Evolutionary conservation across 345 rosid species (phyloP), one percentile per base, ranked within the genome.

Genomic region (Noccaea bulbosa): DNA sequence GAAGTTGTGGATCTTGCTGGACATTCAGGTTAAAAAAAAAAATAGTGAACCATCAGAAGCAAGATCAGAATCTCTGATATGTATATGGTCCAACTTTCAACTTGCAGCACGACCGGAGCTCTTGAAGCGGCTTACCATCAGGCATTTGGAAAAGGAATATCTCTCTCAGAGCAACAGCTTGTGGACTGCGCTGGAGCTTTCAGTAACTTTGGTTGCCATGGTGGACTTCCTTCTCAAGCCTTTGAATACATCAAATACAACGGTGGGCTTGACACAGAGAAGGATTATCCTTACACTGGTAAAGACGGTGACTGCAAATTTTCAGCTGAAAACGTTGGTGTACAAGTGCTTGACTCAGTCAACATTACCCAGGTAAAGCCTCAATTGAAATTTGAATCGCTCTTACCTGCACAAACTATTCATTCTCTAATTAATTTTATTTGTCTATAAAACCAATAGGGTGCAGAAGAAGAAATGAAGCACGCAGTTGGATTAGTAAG

Each of bases 1-100:
- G 98, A 27, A 81, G 77, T n/a, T 93, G 98, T 73, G 98, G 98
- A 71, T 90, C 98, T 78, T 93, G 97, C 81, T 93, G 97, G 98
- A 88, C 98, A 38, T 93, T 93, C 83, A 93, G 98, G 98, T 90
- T n/a, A n/a, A n/a, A n/a, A 69, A 46, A 14, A 30, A 17, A 0
- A 27, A 17, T 11, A 43, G 14, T 11, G 24, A n/a, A 55, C 8
- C 11, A 27, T 47, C 8, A 14, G 9, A 39, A n/a, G 7, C 3
- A 1, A 34, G 20, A 38, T 35, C 10, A 20, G 9, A 48, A 53
- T 69, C 14, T 22, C 43, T 63, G n/a, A 67, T 22, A 38, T 30
- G 30, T 27, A 6, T 27, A 33, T 71, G 62, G 53, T 62, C 17
- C 0, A 6, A 37, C 43, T 62, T 15, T 55, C 6, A 8, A 7